A percentile compares a stretch with the other conserved stretches of the same genome.
phyloP scores from a whole-genome alignment of 495 filamentous ascomycete species.

The Aspergillus bridgeri region DNA sequence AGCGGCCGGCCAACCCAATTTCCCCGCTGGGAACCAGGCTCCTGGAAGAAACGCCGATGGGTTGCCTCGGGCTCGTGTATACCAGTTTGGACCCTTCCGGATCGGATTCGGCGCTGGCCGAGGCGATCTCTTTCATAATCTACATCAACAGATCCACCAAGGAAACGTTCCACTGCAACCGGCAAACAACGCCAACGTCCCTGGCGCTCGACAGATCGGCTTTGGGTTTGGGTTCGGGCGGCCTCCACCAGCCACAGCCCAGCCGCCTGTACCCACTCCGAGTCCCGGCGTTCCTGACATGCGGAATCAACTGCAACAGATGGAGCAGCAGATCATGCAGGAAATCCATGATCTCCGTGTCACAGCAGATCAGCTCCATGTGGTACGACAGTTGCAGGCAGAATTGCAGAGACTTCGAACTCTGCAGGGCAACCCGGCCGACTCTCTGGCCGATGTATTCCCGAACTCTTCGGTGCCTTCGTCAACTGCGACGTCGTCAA shows the following conservation, averaged over 20 bases:
- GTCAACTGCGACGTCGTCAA: slow-evolving; percentile 15
- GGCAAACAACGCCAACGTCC: slow-evolving; percentile 28
- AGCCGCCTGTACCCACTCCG: slow-evolving; percentile 15
- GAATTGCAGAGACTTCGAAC: slow-evolving; percentile 62
- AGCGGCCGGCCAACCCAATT: slow-evolving; percentile 25
- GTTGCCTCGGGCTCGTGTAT: slow-evolving; percentile 43
- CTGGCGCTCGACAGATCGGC: slow-evolving; percentile 37
- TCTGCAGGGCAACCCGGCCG: slow-evolving; percentile 32
- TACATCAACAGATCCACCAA: slow-evolving; percentile 49
- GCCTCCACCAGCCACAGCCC: slow-evolving; percentile 24
- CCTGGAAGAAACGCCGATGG: slow-evolving; percentile 33
- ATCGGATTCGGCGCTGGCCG: slow-evolving; percentile 56
- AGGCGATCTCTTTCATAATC: slow-evolving; percentile 50
- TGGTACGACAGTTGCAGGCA: slow-evolving; percentile 54
- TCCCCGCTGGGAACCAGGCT: slow-evolving; percentile 23
- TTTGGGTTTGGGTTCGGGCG: slow-evolving; percentile 46
- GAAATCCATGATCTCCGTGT: slow-evolving; percentile 56
- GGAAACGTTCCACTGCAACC: slow-evolving; percentile 34
- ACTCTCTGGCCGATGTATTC: slow-evolving; percentile 16
- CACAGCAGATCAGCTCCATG: slow-evolving; percentile 53
- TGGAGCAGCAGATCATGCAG: slow-evolving; percentile 64
- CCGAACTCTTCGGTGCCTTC: slow-evolving; percentile 19
- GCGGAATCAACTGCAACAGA: slow-evolving; percentile 55
- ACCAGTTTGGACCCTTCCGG: slow-evolving; percentile 56
- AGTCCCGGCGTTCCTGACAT: slow-evolving; percentile 29